Evolutionary conservation across 2,329 filamentous ascomycete species (phyloP).

Genomic region (Aspergillus tamarii): DNA sequence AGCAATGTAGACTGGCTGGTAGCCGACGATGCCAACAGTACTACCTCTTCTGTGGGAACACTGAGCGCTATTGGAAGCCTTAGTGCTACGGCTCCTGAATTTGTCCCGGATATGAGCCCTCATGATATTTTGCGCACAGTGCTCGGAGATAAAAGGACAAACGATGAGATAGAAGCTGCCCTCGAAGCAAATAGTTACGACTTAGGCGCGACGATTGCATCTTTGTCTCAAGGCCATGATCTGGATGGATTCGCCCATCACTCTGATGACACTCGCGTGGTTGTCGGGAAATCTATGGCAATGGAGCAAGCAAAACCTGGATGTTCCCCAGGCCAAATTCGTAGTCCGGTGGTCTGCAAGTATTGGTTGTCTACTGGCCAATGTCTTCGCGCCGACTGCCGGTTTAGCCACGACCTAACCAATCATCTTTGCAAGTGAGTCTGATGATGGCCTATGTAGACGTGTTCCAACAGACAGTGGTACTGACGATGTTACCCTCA

Average conservation of each 20-base stretch:
- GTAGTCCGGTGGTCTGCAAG: conserved; percentile 90
- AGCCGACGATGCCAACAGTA: conserved; percentile 80
- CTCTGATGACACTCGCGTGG: conserved; percentile 64
- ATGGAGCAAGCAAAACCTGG: conserved; percentile 71
- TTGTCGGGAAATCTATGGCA: conserved; percentile 89
- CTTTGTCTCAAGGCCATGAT: conserved; percentile 77
- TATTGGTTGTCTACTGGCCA: conserved; percentile 96
- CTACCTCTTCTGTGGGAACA: conserved; percentile 75
- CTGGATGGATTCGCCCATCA: conserved; percentile 54
- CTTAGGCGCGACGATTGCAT: conserved; percentile 84
- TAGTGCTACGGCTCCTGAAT: conserved; percentile 83
- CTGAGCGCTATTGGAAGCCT: conserved; percentile 69
- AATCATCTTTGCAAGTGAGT: conserved; percentile 98
- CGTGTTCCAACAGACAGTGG: background rate
- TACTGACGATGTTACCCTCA: conserved; percentile 13
- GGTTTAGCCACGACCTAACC: conserved; percentile 94
- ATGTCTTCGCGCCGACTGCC: conserved; percentile 91
- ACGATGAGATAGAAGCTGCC: conserved; percentile 93
- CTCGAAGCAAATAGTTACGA: conserved; percentile 90
- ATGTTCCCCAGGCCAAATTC: conserved; percentile 75
- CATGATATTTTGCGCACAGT: conserved; percentile 98
- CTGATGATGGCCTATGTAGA: background rate
- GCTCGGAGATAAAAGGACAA: conserved; percentile 81
- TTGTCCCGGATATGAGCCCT: conserved; percentile 87
- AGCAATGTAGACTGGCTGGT: conserved; percentile 93